Base-by-base conservation (phyloP, 495 filamentous ascomycete genomes). In the Massariosphaeria phaeospora region DNA sequence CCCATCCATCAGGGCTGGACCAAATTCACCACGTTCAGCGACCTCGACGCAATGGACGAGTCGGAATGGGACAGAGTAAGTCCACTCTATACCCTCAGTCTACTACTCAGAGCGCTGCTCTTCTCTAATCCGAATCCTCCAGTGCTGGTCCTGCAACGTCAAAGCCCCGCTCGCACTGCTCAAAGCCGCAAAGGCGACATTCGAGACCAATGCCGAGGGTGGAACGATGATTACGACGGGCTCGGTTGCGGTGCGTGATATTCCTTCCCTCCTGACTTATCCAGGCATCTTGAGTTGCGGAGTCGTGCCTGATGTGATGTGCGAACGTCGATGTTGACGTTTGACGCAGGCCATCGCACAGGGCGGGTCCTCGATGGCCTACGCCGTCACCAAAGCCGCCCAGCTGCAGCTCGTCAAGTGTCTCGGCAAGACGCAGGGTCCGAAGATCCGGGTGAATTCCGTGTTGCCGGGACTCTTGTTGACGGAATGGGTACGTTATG, bases 401-500 rank as follows among this genome's bases (percentile, higher is more conserved):
- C 79, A 78, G 21, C 62, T 90, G 38, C 85, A 89, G 57, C 68
- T 88, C 35, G 83, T 88, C 76, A 84, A 83, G 55, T 84, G 83
- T 57, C 73, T 88, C n/a, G 85, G 84, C 1, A 70, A 71, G 45
- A 81, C 74, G 0, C 82, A 86, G 57, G 85, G 84, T 0, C 70
- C 75, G 5, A 86, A 86, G 57, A 67, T 83, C 13, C 72, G 85
- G 15, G 70, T 85, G 24, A 88, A 88, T 65, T 83, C 84, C 26
- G 76, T 85, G 0, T 66, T 83, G 39, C 85, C 85, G 3, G 83
- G 84, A 11, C 69, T 87, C 26, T 62, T 89, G 42, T 64, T 84
- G 44, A 90, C 86, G 5, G 85, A 89, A 68, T 89, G 85, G 86
- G 84, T 84, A 53, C 13, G 56, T 55, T n/a, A n/a, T n/a, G n/a